A percentile compares a stretch with the other conserved stretches of the same genome.
These are phyloP conservation scores for Prunus mume DNA, from an alignment of 306 rosid genomes.

Conservation along the genomic window DNA sequence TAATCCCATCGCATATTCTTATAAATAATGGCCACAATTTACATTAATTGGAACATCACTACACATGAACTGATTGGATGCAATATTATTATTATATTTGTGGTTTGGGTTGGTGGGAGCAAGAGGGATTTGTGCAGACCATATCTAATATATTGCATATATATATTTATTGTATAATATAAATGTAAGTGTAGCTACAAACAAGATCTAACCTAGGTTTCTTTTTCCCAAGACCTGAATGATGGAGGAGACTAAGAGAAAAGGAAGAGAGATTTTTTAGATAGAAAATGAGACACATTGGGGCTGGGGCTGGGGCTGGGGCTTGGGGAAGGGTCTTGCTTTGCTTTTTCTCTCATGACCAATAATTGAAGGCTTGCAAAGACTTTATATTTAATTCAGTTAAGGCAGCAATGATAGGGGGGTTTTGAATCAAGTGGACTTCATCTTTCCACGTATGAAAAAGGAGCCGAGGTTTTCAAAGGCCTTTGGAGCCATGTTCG, in stretches of 20 bases:
- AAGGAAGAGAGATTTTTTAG: background rate
- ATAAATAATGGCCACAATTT: no score
- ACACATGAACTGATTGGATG: background rate
- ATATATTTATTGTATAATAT: background rate
- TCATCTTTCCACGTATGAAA: conserved; percentile 83
- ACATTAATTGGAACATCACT: no score
- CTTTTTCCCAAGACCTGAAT: no score
- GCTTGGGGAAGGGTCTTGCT: background rate
- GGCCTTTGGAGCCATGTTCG: conserved; percentile 46
- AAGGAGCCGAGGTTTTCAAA: conserved; percentile 50
- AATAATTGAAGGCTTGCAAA: conserved; percentile 36
- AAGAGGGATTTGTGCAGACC: conserved; percentile 28
- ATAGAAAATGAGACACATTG: conserved; percentile 5
- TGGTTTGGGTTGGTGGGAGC: conserved; percentile 37
- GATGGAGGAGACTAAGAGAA: background rate
- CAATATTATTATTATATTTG: background rate
- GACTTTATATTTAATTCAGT: conserved; percentile 28
- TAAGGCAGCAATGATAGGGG: conserved; percentile 41
- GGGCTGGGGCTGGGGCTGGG: background rate
- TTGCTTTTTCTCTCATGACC: conserved; percentile 13
- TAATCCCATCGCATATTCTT: no score
- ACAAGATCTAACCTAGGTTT: conserved; percentile 4
- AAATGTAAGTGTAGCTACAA: background rate
- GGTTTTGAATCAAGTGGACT: conserved; percentile 38
- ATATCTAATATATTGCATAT: background rate